Base-by-base conservation (phyloP, 306 rosid genomes). In the Dicorynia guianensis region DNA sequence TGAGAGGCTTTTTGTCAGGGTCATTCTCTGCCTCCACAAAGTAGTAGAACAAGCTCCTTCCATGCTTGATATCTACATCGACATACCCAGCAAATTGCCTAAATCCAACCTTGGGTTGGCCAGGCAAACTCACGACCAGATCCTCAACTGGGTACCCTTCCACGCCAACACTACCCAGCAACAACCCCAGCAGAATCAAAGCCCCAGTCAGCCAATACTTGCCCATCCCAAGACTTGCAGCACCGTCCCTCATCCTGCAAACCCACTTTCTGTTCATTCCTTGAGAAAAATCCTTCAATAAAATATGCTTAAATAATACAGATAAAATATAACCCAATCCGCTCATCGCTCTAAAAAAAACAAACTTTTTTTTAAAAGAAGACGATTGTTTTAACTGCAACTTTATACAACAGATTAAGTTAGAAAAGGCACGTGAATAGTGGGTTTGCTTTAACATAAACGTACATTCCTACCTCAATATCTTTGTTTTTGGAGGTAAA, bases 11-110 rank as follows among this genome's bases (percentile, higher is more conserved):
- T 10, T 57, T 63, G 17, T 78, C 55, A 81, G 90, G 80, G 7
- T 85, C 79, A 1, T 69, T 55, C 0, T 88, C 83, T 47, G 96
- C 93, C 62, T 89, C 96, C 56, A 82, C 96, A 74, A 92, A 92
- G 57, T 92, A 92, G 78, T 92, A 92, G 74, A 92, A 92, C 71
- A 92, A 61, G 70, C 97, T 92, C 63, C 89, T 86, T 6, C 97
- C 97, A 59, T 80, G 76, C 14, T 67, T 80, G 58, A 80, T 71
- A 80, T 89, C 92, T 0, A 92, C 85, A 71, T 89, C 93, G 63
- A 92, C 87, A 80, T 92, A 89, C 14, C 97, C 97, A 49, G 93
- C 85, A 74, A 76, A 92, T 20, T 92, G 97, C 61, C 71, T 81
- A 14, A 92, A 92, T 50, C 74, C 86, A 58, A 92, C 96, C 6